Evolutionary conservation across 2,329 filamentous ascomycete species (phyloP), one percentile per base, ranked within the genome.

Genomic region (Colletotrichum orchidophilum): DNA sequence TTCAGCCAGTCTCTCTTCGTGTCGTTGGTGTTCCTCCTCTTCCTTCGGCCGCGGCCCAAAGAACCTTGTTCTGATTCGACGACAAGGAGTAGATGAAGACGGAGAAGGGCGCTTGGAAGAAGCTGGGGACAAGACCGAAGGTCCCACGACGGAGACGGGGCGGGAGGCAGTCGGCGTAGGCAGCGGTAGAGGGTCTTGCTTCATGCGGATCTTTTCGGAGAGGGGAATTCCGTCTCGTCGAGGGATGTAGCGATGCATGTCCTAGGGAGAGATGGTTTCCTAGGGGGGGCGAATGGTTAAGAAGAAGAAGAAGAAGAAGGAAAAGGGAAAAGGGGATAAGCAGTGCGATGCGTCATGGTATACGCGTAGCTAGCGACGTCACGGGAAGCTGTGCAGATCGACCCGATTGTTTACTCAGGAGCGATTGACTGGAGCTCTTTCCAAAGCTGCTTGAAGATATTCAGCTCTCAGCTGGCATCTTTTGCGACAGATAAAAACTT

Each of bases 1-100:
- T 18, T 92, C 84, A 9, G 95, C 95, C 66, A 99, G 82, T 31
- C 94, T 90, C 50, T 88, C 88, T 76, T 93, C 90, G 77, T 97
- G 93, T 63, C 88, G 90, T 67, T 92, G 89, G 13, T 87, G 82
- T 50, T 94, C 90, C 46, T 93, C 89, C 46, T 89, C 86, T 1
- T 84, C 78, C 55, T 80, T 84, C 6, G 82, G 78, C 24, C 80
- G 80, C 0, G 78, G 71, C 6, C 78, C 79, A 0, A 83, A 80
- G 66, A 90, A 90, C 0, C 83, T 81, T n/a, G 86, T 87, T 0
- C 84, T 83, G 72, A 87, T 88, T n/a, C 90, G 83, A 5, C 91
- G 92, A 21, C 39, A 46, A 18, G 39, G 39, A 46, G 39, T 46
- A 46, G 39, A 46, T 18, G 39, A 46, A 18, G 39, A 15, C 8